These are phyloP conservation scores for Penicillium sp. DNA, from an alignment of 2,329 filamentous ascomycete genomes.

Conservation along the genomic window DNA sequence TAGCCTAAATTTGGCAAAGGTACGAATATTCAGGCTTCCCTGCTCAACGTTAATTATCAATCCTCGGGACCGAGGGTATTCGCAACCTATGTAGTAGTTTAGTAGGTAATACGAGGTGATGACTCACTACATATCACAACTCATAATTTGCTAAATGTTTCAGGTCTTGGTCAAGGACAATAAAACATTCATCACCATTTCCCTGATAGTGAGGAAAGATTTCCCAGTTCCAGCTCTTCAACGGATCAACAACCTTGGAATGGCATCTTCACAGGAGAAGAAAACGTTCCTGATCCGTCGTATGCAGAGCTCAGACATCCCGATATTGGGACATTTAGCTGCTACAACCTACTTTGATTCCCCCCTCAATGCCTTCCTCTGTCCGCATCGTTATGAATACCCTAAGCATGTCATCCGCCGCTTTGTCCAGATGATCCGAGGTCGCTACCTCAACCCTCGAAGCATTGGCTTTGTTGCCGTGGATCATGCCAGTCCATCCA, in stretches of 20 bases:
- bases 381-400: constrained; percentile 9
- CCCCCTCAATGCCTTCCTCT: constrained; percentile 6
- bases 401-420: constrained; percentile 5
- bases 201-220: no score
- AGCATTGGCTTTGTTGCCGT: constrained; percentile 12
- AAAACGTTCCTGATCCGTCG: constrained; percentile 3
- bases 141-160: no score
- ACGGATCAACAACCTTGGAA: background rate
- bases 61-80: no score
- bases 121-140: no score
- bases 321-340: background rate
- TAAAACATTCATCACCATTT: no score
- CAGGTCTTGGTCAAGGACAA: no score
- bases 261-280: background rate
- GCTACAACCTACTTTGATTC: constrained; percentile 6
- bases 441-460: constrained; percentile 6
- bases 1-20: no score
- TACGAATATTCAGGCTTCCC: background rate
- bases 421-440: constrained; percentile 8
- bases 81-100: background rate
- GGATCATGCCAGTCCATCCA: background rate
- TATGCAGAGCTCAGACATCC: constrained; percentile 3
- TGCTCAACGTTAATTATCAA: background rate
- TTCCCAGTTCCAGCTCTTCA: no score
- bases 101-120: background rate